These are phyloP conservation scores for Alternaria atra DNA, from an alignment of 2,329 filamentous ascomycete genomes.

Conservation along the genomic window DNA sequence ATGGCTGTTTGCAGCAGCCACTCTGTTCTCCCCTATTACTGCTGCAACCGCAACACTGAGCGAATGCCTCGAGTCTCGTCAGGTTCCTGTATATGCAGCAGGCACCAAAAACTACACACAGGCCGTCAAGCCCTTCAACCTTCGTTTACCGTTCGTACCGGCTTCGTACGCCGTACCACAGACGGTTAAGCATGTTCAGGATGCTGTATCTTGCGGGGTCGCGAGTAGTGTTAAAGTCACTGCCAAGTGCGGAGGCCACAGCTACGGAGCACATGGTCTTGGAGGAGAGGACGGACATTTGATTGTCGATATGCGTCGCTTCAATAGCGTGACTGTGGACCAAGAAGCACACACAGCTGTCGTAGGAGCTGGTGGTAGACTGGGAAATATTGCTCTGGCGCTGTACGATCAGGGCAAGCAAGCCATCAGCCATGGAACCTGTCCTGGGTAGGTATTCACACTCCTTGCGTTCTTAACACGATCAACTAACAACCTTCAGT, in stretches of 20 bases:
- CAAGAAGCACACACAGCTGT: slow-evolving; percentile 51
- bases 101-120: slow-evolving; percentile 39
- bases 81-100: slow-evolving; percentile 30
- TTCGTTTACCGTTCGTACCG: slow-evolving; percentile 52
- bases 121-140: slow-evolving; percentile 41
- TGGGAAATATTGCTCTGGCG: slow-evolving; percentile 47
- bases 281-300: slow-evolving; percentile 59
- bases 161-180: slow-evolving; percentile 65
- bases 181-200: slow-evolving; percentile 61
- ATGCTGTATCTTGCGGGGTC: slow-evolving; percentile 65
- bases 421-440: slow-evolving; percentile 61
- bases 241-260: slow-evolving; percentile 69
- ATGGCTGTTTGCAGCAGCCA: slow-evolving; percentile 13
- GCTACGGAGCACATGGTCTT: slow-evolving; percentile 62
- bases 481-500: slow-evolving; percentile 10
- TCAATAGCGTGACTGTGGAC: slow-evolving; percentile 55
- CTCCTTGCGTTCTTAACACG: too few species aligned
- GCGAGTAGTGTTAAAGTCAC: slow-evolving; percentile 62
- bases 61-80: slow-evolving; percentile 27
- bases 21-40: slow-evolving; percentile 13
- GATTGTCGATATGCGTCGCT: slow-evolving; percentile 57
- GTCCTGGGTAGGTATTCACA: slow-evolving; percentile 55
- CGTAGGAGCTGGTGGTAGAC: slow-evolving; percentile 58
- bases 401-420: slow-evolving; percentile 43
- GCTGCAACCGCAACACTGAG: slow-evolving; percentile 22